These are phyloP conservation scores for Aspergillus mulundensis DNA, from an alignment of 495 filamentous ascomycete species.

Conservation along the genomic window DNA sequence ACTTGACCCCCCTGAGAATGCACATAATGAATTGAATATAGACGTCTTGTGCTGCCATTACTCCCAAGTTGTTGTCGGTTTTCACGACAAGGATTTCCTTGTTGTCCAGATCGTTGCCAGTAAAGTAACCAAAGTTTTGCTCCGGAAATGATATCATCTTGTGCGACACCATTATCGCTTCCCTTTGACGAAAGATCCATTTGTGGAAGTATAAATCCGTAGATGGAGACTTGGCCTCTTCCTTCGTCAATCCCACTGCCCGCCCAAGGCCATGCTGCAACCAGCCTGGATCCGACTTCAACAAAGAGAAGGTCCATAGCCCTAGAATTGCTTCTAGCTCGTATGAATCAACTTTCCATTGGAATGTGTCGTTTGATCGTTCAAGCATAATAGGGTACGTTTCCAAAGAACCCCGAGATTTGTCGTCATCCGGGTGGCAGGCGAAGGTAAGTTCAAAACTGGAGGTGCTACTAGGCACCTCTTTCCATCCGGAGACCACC, in stretches of 20 bases:
- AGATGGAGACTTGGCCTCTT: constrained; percentile 18
- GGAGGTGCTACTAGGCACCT: neutral
- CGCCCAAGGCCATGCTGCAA: constrained; percentile 18
- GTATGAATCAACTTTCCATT: constrained; percentile 25
- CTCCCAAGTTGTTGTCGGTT: constrained; percentile 23
- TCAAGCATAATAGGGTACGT: constrained; percentile 19
- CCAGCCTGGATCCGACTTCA: constrained; percentile 21
- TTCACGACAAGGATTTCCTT: constrained; percentile 24
- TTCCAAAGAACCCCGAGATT: constrained; percentile 3
- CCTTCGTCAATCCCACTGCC: constrained; percentile 25
- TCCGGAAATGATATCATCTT: constrained; percentile 17
- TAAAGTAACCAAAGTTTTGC: constrained; percentile 24
- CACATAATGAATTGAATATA: constrained; percentile 30
- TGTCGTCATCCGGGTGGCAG: constrained; percentile 12
- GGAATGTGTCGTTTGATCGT: constrained; percentile 23
- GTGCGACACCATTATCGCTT: constrained; percentile 24
- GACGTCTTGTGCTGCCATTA: constrained; percentile 38
- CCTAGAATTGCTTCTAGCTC: constrained; percentile 35
- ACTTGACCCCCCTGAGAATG: constrained; percentile 8
- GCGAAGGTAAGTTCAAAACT: constrained; percentile 23
- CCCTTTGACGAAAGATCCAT: constrained; percentile 34
- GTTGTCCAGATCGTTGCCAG: constrained; percentile 4
- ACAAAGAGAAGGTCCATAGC: constrained; percentile 33
- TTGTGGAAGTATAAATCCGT: constrained; percentile 36
- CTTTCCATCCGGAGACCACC: constrained; percentile 27